Conservation (phyloP, 768 basidiomycete genomes). For the Infundibulicybe gibba region DNA sequence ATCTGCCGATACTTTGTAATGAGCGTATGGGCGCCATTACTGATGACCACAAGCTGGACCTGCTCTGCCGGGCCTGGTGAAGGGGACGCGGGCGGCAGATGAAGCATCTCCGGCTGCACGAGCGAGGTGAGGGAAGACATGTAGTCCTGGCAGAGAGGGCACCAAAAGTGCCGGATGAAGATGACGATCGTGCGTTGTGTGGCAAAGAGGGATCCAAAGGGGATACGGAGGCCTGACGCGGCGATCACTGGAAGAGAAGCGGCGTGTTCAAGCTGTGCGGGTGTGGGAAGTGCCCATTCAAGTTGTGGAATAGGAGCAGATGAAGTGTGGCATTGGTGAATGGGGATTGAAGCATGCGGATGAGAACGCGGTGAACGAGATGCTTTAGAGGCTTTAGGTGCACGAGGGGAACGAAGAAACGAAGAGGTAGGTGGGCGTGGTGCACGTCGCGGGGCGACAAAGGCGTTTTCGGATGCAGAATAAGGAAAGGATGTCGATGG, state of each 20-base stretch:
- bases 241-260: slow-evolving; percentile 61
- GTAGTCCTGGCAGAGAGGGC: slow-evolving; percentile 86
- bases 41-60: slow-evolving; percentile 62
- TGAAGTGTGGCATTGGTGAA: slow-evolving; percentile 2
- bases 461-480: slow-evolving; percentile 18
- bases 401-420: neutral
- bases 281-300: slow-evolving; percentile 50
- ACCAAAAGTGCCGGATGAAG: slow-evolving; percentile 91
- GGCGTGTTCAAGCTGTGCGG: slow-evolving; percentile 55
- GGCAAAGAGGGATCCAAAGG: slow-evolving; percentile 66
- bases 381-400: neutral
- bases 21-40: slow-evolving; percentile 75
- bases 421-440: slow-evolving; percentile 15
- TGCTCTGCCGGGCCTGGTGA: slow-evolving; percentile 2
- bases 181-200: slow-evolving; percentile 60
- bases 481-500: slow-evolving; percentile 20
- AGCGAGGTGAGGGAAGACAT: slow-evolving; percentile 57
- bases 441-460: slow-evolving; percentile 17
- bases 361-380: neutral
- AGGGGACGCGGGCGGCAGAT: slow-evolving; percentile 11
- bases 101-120: slow-evolving; percentile 40
- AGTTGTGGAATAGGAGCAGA: slow-evolving; percentile 15
- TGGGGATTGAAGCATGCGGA: neutral
- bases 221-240: slow-evolving; percentile 60
- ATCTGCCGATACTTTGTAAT: slow-evolving; percentile 77